phyloP scores from a whole-genome alignment of 257 asterid species.

The Voacanga thouarsii region DNA sequence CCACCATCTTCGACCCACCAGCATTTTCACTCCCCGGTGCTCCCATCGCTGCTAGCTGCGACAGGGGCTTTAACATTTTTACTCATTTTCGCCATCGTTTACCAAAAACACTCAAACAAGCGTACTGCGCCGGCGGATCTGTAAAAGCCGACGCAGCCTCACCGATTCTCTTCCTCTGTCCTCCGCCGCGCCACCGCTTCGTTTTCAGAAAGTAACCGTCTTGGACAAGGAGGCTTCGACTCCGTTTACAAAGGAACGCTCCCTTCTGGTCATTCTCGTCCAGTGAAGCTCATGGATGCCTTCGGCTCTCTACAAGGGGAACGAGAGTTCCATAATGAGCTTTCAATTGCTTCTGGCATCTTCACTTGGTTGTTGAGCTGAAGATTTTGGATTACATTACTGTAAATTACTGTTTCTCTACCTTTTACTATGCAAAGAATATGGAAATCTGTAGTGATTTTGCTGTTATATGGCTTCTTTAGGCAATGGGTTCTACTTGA shows the following conservation, averaged over 20 bases:
- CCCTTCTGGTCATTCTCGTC: slow-evolving; percentile 76
- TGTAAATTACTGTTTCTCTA: background rate
- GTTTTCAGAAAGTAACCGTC: slow-evolving; percentile 57
- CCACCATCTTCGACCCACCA: slow-evolving; percentile 28
- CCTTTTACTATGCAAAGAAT: background rate
- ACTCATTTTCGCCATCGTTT: slow-evolving; percentile 40
- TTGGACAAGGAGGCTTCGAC: slow-evolving; percentile 95
- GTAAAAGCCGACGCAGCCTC: slow-evolving; percentile 62
- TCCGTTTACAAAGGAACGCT: slow-evolving; percentile 82
- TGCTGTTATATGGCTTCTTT: background rate
- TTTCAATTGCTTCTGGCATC: slow-evolving; percentile 57
- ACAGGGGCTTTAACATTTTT: slow-evolving; percentile 42
- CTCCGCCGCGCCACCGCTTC: slow-evolving; percentile 72
- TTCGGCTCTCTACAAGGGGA: slow-evolving; percentile 75
- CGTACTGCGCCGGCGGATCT: slow-evolving; percentile 85
- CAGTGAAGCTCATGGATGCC: slow-evolving; percentile 82
- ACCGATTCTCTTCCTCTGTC: slow-evolving; percentile 51
- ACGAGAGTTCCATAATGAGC: slow-evolving; percentile 86
- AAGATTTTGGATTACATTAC: background rate
- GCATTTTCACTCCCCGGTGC: slow-evolving; percentile 26
- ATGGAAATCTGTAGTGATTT: slow-evolving; percentile 6
- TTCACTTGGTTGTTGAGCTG: too few species aligned
- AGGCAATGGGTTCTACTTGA: background rate
- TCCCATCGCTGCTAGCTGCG: slow-evolving; percentile 52
- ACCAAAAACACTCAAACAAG: slow-evolving; percentile 63